These are phyloP conservation scores for Phytopythium litorale DNA, from an alignment of 352 stramenopile species.

Conservation along the genomic window DNA sequence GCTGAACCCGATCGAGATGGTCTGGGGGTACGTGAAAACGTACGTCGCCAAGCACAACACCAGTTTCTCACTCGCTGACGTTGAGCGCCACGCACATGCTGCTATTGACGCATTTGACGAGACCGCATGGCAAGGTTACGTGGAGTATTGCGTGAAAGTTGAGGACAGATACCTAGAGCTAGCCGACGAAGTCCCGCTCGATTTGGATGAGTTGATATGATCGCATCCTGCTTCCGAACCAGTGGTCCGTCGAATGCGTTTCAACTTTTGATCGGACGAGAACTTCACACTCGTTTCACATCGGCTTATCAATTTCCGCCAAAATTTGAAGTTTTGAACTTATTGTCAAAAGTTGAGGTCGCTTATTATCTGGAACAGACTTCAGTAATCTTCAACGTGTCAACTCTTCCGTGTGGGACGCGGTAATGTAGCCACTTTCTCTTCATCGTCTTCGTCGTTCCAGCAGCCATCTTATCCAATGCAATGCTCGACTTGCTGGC, in stretches of 20 bases:
- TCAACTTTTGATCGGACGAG: too few relatives aligned
- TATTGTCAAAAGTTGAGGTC: too few relatives aligned
- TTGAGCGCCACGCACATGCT: slow-evolving; percentile 10
- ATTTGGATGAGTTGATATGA: slow-evolving; percentile 4
- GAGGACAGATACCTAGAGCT: slow-evolving; percentile 9
- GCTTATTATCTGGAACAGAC: too few relatives aligned
- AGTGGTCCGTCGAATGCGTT: too few relatives aligned
- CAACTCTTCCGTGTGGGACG: background rate
- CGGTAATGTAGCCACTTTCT: background rate
- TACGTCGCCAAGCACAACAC: too few relatives aligned
- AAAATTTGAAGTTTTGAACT: too few relatives aligned
- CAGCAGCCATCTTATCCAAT: background rate
- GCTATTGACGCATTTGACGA: slow-evolving; percentile 10
- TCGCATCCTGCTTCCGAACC: too few relatives aligned
- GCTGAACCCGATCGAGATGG: too few relatives aligned
- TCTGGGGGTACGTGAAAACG: too few relatives aligned
- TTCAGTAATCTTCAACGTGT: background rate
- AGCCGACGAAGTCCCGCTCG: background rate
- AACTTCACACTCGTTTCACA: too few relatives aligned
- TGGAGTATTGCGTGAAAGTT: slow-evolving; percentile 13
- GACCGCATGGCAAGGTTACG: slow-evolving; percentile 10
- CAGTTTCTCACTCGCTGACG: slow-evolving; percentile 15
- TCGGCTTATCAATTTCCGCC: too few relatives aligned
- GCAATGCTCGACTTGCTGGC: too few relatives aligned
- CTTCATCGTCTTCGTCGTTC: background rate